Base-by-base conservation (phyloP, 1,284 basidiomycete genomes). In the Apiotrichum montevideense region DNA sequence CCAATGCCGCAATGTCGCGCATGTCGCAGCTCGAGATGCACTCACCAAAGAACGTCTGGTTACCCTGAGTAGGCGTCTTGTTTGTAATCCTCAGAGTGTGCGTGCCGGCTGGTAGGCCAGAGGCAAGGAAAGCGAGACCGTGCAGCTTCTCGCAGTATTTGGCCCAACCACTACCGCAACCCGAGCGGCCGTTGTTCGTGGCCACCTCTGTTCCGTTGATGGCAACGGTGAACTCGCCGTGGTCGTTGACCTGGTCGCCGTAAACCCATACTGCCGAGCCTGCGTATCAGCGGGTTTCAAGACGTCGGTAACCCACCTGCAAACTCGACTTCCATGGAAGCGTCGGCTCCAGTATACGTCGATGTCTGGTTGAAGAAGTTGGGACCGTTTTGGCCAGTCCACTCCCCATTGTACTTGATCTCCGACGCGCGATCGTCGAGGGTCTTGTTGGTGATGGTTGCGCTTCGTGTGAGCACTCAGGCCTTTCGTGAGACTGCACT, bases 241-340 rank as follows among this genome's bases (percentile, higher is more conserved):
- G 76, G 57, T 78, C 77, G 59, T 77, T 74, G 45, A 77, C 75
- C 56, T 77, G 72, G 57, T 78, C 77, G 21, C 77, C 77, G 61
- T 72, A 77, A 46, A 78, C 55, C 63, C 70, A 78, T 1, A 78
- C 54, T 1, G 74, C 76, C 3, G 76, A 76, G 13, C 71, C 73
- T 71, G 55, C 3, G 34, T 0, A 50, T 56, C n/a, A 52, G 15
- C 8, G 21, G 6, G 10, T 7, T 29, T n/a, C 2, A 21, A 21
- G 21, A 21, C 21, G 21, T 21, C 21, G 21, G 21, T 7, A 4
- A 55, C 63, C 21, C 9, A 67, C 73, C 73, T 2, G 55, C 51
- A 54, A 78, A 75, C 55, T 66, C 62, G 61, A 76, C 66, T 1
- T 61, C 44, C 34, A 77, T 57, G 2, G 63, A 58, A 52, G 69